Evolutionary conservation across 495 filamentous ascomycete species (phyloP).

Genomic region (Penicillium pancosmium): DNA sequence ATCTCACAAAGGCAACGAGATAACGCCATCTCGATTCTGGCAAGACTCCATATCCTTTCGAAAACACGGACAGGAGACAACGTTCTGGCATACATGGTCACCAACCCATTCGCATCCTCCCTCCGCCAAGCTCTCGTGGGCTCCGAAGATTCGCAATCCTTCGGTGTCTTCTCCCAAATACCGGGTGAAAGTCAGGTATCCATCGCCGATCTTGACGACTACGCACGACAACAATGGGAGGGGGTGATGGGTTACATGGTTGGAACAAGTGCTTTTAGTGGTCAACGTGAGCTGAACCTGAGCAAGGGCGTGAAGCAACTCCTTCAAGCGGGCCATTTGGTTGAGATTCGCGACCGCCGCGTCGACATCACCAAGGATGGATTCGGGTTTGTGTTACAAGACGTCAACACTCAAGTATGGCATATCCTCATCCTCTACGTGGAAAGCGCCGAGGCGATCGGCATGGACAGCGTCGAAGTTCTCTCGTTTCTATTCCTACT

Average conservation of each 20-base stretch:
- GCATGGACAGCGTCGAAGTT: conserved; percentile 87
- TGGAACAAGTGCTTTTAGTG: conserved; percentile 60
- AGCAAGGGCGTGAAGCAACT: conserved; percentile 82
- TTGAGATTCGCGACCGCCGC: conserved; percentile 62
- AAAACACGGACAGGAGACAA: conserved; percentile 59
- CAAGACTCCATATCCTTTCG: conserved; percentile 78
- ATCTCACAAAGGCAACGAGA: conserved; percentile 65
- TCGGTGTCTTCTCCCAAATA: conserved; percentile 78
- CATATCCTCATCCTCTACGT: conserved; percentile 91
- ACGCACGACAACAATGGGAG: conserved; percentile 90
- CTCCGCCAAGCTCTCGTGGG: conserved; percentile 85
- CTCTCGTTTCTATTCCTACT: conserved; percentile 95
- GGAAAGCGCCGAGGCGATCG: conserved; percentile 74
- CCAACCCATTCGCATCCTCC: conserved; percentile 72
- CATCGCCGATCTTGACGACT: conserved; percentile 76
- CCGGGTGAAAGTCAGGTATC: conserved; percentile 60
- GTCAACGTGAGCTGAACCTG: conserved; percentile 55
- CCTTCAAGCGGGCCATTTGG: conserved; percentile 76
- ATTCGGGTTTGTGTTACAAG: conserved; percentile 92
- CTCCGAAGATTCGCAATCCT: conserved; percentile 80
- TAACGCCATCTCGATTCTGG: conserved; percentile 76
- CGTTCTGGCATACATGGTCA: conserved; percentile 68
- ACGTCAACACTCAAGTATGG: conserved; percentile 96
- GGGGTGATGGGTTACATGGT: conserved; percentile 95
- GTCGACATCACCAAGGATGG: conserved; percentile 84